Evolutionary conservation across 495 filamentous ascomycete species (phyloP), one percentile per base, ranked within the genome.

Genomic region (Xylaria curta): DNA sequence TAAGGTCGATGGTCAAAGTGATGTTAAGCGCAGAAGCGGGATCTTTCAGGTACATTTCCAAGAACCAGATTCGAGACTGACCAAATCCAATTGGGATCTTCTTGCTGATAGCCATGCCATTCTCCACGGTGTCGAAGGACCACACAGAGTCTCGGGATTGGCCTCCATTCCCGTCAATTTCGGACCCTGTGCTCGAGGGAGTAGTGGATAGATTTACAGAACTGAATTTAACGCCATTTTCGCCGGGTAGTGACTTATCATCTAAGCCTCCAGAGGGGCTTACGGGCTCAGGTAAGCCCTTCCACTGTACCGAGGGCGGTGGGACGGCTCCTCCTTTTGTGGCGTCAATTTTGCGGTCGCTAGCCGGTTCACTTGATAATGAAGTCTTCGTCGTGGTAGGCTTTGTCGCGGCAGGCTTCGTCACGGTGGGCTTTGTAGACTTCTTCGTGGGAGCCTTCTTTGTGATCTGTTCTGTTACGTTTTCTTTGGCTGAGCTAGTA

Each of bases 21-120:
- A 83, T 54, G 72, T 87, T 86, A 66, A 81, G 75, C 19, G 75
- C 70, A 4, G 79, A 76, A 47, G 44, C 44, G 47, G 74, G 75
- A 67, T 85, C 81, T 3, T 78, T 70, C 6, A 83, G 58, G n/a
- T 80, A 74, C 58, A 47, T 47, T 67, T 59, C 9, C n/a, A 80
- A 58, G 67, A 87, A 87, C 84, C 85, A 87, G 67, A 88, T 82
- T 2, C 85, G 76, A 0, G 82, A 83, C 68, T 87, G 85, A 4
- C 70, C 80, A 40, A 79, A 78, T 10, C 75, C 75, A 4, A 82
- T 66, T 2, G 67, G 73, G 66, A 49, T 5, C 44, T 47, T 47
- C 44, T 47, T 47, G 44, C 44, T 47, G 15, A 47, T 19, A 47
- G 44, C 44, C 15, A 17, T 47, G 13, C 17, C 44, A 47, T 15